Conservation (phyloP, 805 yeast genomes). For the Lipomyces yamanashiensis region DNA sequence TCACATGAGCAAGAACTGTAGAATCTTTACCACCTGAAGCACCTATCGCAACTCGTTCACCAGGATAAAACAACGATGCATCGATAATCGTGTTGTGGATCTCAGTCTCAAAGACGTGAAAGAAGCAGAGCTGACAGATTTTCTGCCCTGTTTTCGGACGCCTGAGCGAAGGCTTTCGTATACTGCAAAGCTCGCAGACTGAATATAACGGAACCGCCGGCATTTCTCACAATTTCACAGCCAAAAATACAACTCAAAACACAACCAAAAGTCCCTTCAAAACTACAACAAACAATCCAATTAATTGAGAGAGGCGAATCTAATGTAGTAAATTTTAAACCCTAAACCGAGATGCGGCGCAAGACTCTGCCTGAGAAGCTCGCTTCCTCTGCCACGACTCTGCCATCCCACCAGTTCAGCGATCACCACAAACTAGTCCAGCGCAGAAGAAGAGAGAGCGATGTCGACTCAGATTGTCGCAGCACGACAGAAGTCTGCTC, state of each 20-base stretch:
- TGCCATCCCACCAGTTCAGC: background rate
- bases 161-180: slow-evolving; percentile 81
- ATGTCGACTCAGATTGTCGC: slow-evolving; percentile 4
- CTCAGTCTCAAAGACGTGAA: slow-evolving; percentile 88
- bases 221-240: background rate
- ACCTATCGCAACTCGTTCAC: slow-evolving; percentile 93
- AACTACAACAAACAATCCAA: background rate
- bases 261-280: background rate
- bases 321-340: background rate
- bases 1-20: slow-evolving; percentile 86
- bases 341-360: slow-evolving; percentile 13
- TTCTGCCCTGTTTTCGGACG: slow-evolving; percentile 92
- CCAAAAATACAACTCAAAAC: background rate
- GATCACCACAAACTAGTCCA: background rate
- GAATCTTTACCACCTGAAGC: slow-evolving; percentile 99
- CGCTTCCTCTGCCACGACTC: background rate
- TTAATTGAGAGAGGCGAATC: background rate
- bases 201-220: slow-evolving; percentile 2
- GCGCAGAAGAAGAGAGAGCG: background rate
- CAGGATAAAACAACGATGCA: slow-evolving; percentile 70
- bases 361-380: background rate
- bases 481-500: slow-evolving; percentile 28
- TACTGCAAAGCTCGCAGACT: slow-evolving; percentile 82
- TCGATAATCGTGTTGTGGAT: slow-evolving; percentile 84
- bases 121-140: slow-evolving; percentile 89